Percentiles rank a stretch among this genome's conserved stretches.
These are phyloP conservation scores for Pythium chondricola DNA, from an alignment of 352 stramenopile genomes.

Conservation along the genomic window DNA sequence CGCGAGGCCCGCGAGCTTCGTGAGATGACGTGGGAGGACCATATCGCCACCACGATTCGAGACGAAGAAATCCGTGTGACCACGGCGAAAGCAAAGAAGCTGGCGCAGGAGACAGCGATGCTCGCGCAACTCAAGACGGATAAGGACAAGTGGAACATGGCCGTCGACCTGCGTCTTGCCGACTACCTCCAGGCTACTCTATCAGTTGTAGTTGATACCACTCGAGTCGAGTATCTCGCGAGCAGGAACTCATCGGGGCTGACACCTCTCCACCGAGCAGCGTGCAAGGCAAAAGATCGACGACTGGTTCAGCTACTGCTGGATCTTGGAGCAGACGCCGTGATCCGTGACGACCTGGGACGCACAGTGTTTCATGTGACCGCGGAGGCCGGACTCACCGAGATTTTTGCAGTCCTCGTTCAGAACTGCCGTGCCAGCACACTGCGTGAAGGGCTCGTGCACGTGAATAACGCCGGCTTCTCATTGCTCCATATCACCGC, in stretches of 20 bases:
- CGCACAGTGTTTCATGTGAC: constrained; percentile 50
- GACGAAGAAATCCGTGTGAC: constrained; percentile 16
- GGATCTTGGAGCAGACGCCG: constrained; percentile 27
- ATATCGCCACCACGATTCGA: constrained; percentile 27
- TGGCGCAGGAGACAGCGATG: constrained; percentile 46
- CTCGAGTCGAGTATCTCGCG: constrained; percentile 28
- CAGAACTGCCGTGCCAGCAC: constrained; percentile 16
- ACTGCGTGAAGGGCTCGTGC: constrained; percentile 16
- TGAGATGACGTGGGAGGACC: constrained; percentile 66
- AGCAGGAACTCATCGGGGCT: constrained; percentile 36
- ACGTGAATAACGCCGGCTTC: constrained; percentile 27
- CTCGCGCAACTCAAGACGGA: constrained; percentile 45
- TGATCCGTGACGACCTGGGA: constrained; percentile 24
- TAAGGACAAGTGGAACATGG: constrained; percentile 68
- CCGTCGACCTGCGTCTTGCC: constrained; percentile 41
- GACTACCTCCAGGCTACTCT: constrained; percentile 35
- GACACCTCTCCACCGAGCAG: constrained; percentile 48
- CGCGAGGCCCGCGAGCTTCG: constrained; percentile 44
- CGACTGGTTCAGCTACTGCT: constrained; percentile 38
- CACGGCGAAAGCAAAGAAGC: constrained; percentile 29
- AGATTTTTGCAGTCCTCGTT: constrained; percentile 35
- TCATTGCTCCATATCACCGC: constrained; percentile 48
- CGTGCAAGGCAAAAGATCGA: constrained; percentile 35
- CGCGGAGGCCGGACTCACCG: constrained; percentile 28
- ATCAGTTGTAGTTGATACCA: constrained; percentile 10